These are phyloP conservation scores for Tulasnella sp. DNA, from an alignment of 768 basidiomycete species.

Conservation along the genomic window DNA sequence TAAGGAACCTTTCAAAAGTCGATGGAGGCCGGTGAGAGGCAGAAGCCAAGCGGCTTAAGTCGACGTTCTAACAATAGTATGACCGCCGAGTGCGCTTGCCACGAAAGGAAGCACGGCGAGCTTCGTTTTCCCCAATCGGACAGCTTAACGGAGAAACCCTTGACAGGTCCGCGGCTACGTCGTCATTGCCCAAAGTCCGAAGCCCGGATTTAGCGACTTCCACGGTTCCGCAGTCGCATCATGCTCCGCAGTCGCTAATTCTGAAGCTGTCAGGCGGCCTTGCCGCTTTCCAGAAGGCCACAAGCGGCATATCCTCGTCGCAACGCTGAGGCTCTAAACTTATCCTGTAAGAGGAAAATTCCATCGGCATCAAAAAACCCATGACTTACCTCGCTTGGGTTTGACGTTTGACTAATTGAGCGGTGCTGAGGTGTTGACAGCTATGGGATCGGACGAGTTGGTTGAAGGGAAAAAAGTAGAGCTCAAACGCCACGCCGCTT, in stretches of 20 bases:
- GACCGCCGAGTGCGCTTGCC: not conserved
- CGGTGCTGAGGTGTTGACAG: not conserved
- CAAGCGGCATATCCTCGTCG: conserved; percentile 1
- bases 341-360: not conserved
- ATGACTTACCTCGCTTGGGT: not conserved
- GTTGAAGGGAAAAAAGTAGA: not conserved
- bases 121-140: conserved; percentile 10
- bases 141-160: conserved; percentile 9
- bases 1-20: conserved; percentile 5
- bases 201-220: not conserved
- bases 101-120: conserved; percentile 2
- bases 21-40: not conserved
- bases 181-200: not conserved
- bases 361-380: not conserved
- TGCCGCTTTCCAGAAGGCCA: not conserved
- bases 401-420: not conserved
- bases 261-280: not conserved
- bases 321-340: conserved; percentile 12
- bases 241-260: conserved; percentile 1
- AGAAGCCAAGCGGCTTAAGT: not conserved
- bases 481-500: not conserved
- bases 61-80: not conserved
- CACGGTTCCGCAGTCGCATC: conserved; percentile 3
- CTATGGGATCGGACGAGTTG: not conserved
- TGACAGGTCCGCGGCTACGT: not conserved